phyloP scores from a whole-genome alignment of 345 rosid species.

The Draba incana region DNA sequence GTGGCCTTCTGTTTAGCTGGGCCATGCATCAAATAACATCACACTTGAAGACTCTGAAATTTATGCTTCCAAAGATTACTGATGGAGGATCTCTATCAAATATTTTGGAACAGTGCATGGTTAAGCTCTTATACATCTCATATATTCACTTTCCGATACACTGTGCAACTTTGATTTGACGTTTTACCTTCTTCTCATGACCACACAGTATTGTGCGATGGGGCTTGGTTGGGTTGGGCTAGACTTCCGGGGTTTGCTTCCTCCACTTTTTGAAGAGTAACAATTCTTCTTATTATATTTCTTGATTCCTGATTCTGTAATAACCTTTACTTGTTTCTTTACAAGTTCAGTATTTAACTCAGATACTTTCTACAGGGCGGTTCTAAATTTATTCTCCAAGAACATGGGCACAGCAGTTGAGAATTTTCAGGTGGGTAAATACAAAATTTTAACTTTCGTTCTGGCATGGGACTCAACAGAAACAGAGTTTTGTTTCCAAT shows the following conservation, averaged over 20 bases:
- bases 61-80: conserved; percentile 94
- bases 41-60: conserved; percentile 89
- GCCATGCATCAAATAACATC: conserved; percentile 98
- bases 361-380: conserved; percentile 64
- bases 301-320: not conserved
- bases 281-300: conserved; percentile 2
- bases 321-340: conserved; percentile 9
- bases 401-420: conserved; percentile 81
- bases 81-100: conserved; percentile 95
- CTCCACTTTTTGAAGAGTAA: conserved; percentile 92
- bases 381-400: conserved; percentile 85
- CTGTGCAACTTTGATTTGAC: conserved; percentile 25
- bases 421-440: conserved; percentile 73
- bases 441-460: conserved; percentile 4
- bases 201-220: conserved; percentile 84
- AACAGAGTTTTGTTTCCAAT: not conserved
- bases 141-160: conserved; percentile 7
- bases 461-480: not conserved
- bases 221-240: conserved; percentile 96
- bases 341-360: conserved; percentile 17
- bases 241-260: conserved; percentile 96
- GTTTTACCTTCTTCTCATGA: conserved; percentile 31
- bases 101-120: conserved; percentile 96
- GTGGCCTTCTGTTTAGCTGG: conserved; percentile 97
- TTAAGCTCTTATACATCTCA: conserved; percentile 41